Conservation (phyloP, 305 asterid genomes). For the Fraxinus greggii region DNA sequence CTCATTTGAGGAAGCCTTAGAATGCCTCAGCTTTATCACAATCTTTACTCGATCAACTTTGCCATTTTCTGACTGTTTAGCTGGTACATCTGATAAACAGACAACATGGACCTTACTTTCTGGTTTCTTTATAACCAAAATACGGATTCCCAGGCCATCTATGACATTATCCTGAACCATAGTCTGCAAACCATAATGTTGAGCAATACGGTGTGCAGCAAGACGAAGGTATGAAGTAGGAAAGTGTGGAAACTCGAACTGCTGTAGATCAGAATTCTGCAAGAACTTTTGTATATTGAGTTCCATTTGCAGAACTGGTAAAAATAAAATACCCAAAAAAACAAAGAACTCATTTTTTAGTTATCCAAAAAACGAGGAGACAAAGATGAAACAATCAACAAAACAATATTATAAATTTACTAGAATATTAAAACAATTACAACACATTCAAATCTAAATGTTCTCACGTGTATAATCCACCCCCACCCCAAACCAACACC, state of each 20-base stretch:
- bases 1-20: conserved; percentile 45
- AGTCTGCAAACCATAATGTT: conserved; percentile 84
- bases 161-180: conserved; percentile 62
- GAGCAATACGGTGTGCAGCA: conserved; percentile 98
- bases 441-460: neutral
- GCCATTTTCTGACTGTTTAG: conserved; percentile 55
- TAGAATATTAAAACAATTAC: neutral
- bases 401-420: neutral
- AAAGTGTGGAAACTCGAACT: conserved; percentile 88
- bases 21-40: conserved; percentile 69
- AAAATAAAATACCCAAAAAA: conserved; percentile 1
- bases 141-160: conserved; percentile 71
- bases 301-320: conserved; percentile 83
- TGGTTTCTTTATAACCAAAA: conserved; percentile 63
- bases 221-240: conserved; percentile 93
- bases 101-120: conserved; percentile 64
- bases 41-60: conserved; percentile 61
- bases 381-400: neutral
- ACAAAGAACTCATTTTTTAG: conserved; percentile 1
- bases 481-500: no score
- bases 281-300: conserved; percentile 75
- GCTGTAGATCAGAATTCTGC: conserved; percentile 52
- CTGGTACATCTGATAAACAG: conserved; percentile 72
- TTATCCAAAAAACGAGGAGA: conserved; percentile 1
- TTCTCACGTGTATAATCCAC: no score